These are phyloP conservation scores for Prunus salicina DNA, from an alignment of 306 rosid species.

Conservation along the genomic window DNA sequence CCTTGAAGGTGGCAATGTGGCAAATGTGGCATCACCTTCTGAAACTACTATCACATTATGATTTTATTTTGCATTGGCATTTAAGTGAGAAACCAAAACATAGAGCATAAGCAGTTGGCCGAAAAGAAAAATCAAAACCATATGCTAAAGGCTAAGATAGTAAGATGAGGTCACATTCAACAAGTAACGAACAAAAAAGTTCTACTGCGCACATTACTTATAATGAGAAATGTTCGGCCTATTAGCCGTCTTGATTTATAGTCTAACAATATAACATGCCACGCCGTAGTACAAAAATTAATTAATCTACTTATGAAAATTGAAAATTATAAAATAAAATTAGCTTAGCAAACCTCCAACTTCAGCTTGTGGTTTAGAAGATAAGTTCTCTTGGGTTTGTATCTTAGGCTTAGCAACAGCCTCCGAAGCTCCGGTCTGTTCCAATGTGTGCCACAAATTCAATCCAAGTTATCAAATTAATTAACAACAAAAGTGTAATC, in stretches of 20 bases:
- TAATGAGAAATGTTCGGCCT: no score
- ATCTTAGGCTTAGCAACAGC: slow-evolving; percentile 39
- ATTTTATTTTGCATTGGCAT: neutral
- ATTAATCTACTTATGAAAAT: neutral
- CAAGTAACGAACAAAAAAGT: neutral
- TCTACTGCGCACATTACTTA: neutral
- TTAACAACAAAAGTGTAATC: neutral
- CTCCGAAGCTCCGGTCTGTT: slow-evolving; percentile 51
- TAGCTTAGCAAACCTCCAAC: slow-evolving; percentile 39
- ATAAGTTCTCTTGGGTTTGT: slow-evolving; percentile 41
- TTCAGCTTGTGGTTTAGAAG: slow-evolving; percentile 46
- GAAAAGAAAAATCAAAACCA: neutral
- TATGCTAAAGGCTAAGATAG: neutral
- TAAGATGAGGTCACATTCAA: neutral
- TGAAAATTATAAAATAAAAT: neutral
- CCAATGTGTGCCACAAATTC: slow-evolving; percentile 1
- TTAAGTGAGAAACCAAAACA: neutral
- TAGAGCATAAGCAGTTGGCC: neutral
- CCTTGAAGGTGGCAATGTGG: slow-evolving; percentile 46
- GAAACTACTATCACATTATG: slow-evolving; percentile 10
- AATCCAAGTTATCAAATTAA: neutral
- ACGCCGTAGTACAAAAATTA: neutral
- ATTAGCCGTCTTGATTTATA: neutral
- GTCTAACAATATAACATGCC: neutral
- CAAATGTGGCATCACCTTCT: slow-evolving; percentile 52